Evolutionary conservation across 768 basidiomycete species (phyloP).

Genomic region (Lactarius pseudohatsudake): DNA sequence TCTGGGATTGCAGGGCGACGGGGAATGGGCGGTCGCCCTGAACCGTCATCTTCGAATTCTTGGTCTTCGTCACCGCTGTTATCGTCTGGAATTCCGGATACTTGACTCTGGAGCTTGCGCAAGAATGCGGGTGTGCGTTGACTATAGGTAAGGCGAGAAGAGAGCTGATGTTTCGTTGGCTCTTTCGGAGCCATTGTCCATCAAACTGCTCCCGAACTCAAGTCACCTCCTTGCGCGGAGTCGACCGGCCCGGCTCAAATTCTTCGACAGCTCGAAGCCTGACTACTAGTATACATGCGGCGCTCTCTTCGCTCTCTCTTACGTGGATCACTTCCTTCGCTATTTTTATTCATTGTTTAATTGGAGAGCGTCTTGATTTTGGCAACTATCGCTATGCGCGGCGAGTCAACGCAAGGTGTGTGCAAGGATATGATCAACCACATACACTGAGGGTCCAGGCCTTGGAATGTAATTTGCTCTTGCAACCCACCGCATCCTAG

Average conservation of each 20-base stretch:
- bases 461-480: slow-evolving; percentile 84
- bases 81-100: slow-evolving; percentile 54
- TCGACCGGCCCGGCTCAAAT: slow-evolving; percentile 2
- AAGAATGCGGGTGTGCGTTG: slow-evolving; percentile 63
- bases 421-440: slow-evolving; percentile 21
- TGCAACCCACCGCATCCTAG: slow-evolving; percentile 68
- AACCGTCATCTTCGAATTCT: slow-evolving; percentile 63
- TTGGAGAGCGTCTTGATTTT: slow-evolving; percentile 46
- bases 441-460: slow-evolving; percentile 76
- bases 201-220: not conserved
- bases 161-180: slow-evolving; percentile 69
- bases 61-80: slow-evolving; percentile 45
- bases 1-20: slow-evolving; percentile 69
- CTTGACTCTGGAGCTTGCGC: slow-evolving; percentile 59
- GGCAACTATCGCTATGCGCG: slow-evolving; percentile 43
- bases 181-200: slow-evolving; percentile 50
- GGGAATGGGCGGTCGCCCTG: slow-evolving; percentile 73
- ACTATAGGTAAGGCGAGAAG: slow-evolving; percentile 65
- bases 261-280: not conserved
- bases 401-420: not conserved
- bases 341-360: not conserved
- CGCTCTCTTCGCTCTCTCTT: not conserved
- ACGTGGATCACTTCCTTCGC: not conserved
- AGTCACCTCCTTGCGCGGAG: not conserved
- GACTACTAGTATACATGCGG: not conserved